These are phyloP conservation scores for Ambrosiella cleistominuta DNA, from an alignment of 2,329 filamentous ascomycete genomes.

Conservation along the genomic window DNA sequence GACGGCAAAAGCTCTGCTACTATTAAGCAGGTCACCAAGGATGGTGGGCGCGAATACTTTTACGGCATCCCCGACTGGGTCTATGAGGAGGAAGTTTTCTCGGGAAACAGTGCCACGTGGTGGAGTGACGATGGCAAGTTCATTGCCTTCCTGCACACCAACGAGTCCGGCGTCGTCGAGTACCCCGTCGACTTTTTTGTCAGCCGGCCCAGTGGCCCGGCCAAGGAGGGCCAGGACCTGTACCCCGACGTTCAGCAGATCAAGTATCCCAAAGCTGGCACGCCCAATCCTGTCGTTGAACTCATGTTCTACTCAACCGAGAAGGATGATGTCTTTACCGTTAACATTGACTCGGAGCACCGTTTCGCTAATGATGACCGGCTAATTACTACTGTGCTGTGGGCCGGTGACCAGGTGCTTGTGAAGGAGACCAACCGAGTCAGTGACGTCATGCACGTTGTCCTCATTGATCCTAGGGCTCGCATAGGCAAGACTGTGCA, in stretches of 20 bases:
- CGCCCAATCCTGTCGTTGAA: constrained; percentile 79
- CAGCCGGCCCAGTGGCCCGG: constrained; percentile 60
- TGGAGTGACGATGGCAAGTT: constrained; percentile 85
- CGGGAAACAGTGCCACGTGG: constrained; percentile 72
- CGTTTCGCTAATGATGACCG: constrained; percentile 64
- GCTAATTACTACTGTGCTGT: constrained; percentile 82
- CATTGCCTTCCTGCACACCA: constrained; percentile 79
- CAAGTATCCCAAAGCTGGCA: constrained; percentile 94
- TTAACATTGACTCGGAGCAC: constrained; percentile 47
- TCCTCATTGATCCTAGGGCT: constrained; percentile 61
- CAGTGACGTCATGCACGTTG: constrained; percentile 75
- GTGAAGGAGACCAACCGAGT: constrained; percentile 89
- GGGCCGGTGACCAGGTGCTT: constrained; percentile 71
- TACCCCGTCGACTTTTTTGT: constrained; percentile 91
- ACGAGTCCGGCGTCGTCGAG: constrained; percentile 80
- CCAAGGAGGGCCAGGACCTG: constrained; percentile 58
- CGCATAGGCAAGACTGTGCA: constrained; percentile 65
- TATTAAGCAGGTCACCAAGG: constrained; percentile 59
- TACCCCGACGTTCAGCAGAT: constrained; percentile 84
- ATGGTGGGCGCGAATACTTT: constrained; percentile 77
- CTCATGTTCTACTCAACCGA: constrained; percentile 75
- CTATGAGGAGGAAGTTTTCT: constrained; percentile 54
- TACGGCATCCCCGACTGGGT: constrained; percentile 98
- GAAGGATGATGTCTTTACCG: constrained; percentile 60
- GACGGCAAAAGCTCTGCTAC: constrained; percentile 24